Evolutionary conservation across 345 rosid genomes (phyloP), one percentile per base, ranked within the genome.

Genomic region (Kernera saxatilis): DNA sequence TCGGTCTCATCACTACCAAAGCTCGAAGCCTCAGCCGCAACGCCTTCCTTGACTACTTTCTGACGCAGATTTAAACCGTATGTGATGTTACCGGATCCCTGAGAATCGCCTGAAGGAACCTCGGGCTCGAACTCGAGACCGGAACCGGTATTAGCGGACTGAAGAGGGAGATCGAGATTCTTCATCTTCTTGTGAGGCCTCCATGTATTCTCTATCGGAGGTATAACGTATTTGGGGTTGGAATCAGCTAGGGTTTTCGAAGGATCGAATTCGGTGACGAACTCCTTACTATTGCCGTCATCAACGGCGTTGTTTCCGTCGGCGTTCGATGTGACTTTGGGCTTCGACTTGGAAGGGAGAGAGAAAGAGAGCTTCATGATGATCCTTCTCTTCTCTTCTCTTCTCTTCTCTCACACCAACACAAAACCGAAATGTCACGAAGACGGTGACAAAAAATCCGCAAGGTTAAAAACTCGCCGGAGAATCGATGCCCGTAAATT

Each of bases 1-100:
- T 19, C 57, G 5, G 7, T 26, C 37, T 23, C 17, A n/a, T 61
- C 35, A 10, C 29, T 32, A 3, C 10, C 69, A 4, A 25, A 35
- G 9, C 6, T 44, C 6, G 19, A 21, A 10, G 9, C 1, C 12
- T 45, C 17, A 5, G 13, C 1, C 13, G 37, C 26, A 6, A 5
- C 43, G 15, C 39, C 43, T 0, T 35, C 44, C 19, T 64, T 51
- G 32, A 17, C 19, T 32, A 17, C 19, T 32, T 10, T 50, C 53
- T 74, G 61, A 19, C 92, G 87, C 26, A 90, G 48, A 58, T 81
- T 88, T 60, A 93, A 80, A 18, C 97, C 98, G 68, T 77, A 93
- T 0, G 86, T 59, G 3, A 82, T 69, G 17, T 61, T 70, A 18
- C 39, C 73, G 52, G 64, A 65, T n/a, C 39, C 63, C 18, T 55